Base-by-base conservation (phyloP, 805 yeast species). In the baker's yeast (Saccharomyces cerevisiae) region DNA sequence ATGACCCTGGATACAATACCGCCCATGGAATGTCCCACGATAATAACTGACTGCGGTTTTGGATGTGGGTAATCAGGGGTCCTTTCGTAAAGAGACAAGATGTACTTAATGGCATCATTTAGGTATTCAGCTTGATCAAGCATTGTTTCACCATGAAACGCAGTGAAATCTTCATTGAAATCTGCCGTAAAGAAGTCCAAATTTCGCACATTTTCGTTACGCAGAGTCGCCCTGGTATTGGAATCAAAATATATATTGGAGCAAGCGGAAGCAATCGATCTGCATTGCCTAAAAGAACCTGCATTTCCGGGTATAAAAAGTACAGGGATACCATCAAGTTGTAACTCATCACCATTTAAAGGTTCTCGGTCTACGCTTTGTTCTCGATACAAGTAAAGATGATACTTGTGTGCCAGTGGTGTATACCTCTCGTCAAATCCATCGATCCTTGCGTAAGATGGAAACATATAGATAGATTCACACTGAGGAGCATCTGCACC, bases 291-390 rank as follows among this genome's bases (percentile, higher is more conserved):
- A 68, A 82, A 90, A 54, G 95, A 85, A 1, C 99, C 99, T 0
- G 99, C 99, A 66, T 95, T 94, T 0, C 99, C 99, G 0, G 99
- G 99, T 46, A 95, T 86, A 69, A 94, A 94, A 14, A 94, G 72
- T 1, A 89, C 90, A 0, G 99, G 99, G 1, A 87, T 79, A 0
- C 98, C 98, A 53, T 75, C 77, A 21, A 79, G 59, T 30, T 77
- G 71, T 24, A 69, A 67, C 52, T 55, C 70, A 59, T 63, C 70
- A 53, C 57, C 62, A 55, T 56, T 69, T 55, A 64, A 65, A 0
- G 96, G 92, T 4, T 77, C 66, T 3, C 65, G 65, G 64, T 86
- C 92, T 59, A 73, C 74, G 0, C 82, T 85, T 57, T 88, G 95
- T 64, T 95, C 99, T 52, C 97, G 73, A 70, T 92, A 94, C 2